A percentile compares a stretch with the other conserved stretches of the same genome.
phyloP scores from a whole-genome alignment of 1,284 basidiomycete genomes.

The Pseudozyma pruni region DNA sequence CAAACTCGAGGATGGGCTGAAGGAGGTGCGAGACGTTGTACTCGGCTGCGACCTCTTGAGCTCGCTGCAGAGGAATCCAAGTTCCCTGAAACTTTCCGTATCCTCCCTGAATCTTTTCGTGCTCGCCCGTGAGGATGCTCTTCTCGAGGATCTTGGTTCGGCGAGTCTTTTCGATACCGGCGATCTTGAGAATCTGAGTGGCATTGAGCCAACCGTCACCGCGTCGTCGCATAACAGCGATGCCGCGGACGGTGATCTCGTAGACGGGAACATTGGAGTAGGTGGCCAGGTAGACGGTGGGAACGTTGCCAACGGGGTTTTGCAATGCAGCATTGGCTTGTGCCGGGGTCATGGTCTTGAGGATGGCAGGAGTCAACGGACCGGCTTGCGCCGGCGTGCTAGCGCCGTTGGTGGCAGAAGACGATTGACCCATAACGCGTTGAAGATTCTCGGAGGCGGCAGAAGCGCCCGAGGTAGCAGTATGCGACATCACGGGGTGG shows the following conservation, averaged over 20 bases:
- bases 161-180: conserved; percentile 94
- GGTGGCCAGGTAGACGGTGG: conserved; percentile 65
- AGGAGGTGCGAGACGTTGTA: conserved; percentile 67
- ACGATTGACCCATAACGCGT: conserved; percentile 37
- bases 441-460: conserved; percentile 44
- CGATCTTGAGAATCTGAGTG: conserved; percentile 98
- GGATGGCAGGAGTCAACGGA: conserved; percentile 39
- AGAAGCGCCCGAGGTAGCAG: conserved; percentile 26
- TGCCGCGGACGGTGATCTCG: conserved; percentile 80
- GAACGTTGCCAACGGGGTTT: conserved; percentile 43
- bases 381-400: conserved; percentile 24
- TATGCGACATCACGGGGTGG: conserved; percentile 7
- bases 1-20: conserved; percentile 65
- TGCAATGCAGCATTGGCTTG: conserved; percentile 50
- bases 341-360: conserved; percentile 50
- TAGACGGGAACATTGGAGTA: conserved; percentile 70
- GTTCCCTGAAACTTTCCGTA: conserved; percentile 99
- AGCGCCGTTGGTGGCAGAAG: conserved; percentile 29
- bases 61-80: conserved; percentile 73
- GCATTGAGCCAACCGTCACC: conserved; percentile 92
- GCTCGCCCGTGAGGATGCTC: conserved; percentile 92
- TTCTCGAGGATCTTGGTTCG: conserved; percentile 98
- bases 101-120: conserved; percentile 99
- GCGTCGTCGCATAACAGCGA: conserved; percentile 96
- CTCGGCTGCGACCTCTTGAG: conserved; percentile 62